Base-by-base conservation (phyloP, 257 asterid species). In the Ilex asprella region DNA sequence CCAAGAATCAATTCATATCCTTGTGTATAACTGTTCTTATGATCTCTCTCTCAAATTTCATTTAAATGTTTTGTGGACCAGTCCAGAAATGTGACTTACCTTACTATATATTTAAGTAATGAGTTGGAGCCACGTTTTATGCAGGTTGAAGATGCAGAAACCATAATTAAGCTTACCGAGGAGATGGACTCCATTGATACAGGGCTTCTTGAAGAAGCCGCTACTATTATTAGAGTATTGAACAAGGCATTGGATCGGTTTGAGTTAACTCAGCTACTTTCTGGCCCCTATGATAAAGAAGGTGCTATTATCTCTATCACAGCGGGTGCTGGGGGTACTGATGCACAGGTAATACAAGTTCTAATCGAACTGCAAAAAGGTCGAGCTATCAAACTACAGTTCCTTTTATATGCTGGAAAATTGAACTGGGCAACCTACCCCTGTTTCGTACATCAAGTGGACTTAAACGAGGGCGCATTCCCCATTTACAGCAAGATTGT, bases 281-380 rank as follows among this genome's bases (percentile, higher is more conserved):
- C 97, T 43, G 88, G 97, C 52, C 97, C 94, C 15, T 93, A 89
- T 69, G 99, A 93, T 69, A 93, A 85, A 78, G 99, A 92, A 83
- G 91, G 96, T 30, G 97, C 96, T 53, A 85, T 89, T 41, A 64
- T 93, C 65, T 78, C 70, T 62, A 87, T 93, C 59, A 70, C 96
- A 52, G 97, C 97, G 67, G 99, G 99, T 70, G 97, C 97, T 0
- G 97, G 99, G 59, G 97, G 99, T 57, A 93, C 99, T 65, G 99
- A 93, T 70, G 99, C 99, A 50, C 99, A 92, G 99, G 99, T 92
- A 83, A 83, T 41, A 55, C 58, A 39, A 13, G 30, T 49, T 71
- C 61, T 58, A 35, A 35, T 35, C 41, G 7, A 8, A 35, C 41
- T 3, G 41, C 5, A 35, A 35, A 35, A 35, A 3, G 41, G 27